Evolutionary conservation across 352 stramenopile species (phyloP), one percentile per base, ranked within the genome.

Genomic region (Phytophthora niederhauseri): DNA sequence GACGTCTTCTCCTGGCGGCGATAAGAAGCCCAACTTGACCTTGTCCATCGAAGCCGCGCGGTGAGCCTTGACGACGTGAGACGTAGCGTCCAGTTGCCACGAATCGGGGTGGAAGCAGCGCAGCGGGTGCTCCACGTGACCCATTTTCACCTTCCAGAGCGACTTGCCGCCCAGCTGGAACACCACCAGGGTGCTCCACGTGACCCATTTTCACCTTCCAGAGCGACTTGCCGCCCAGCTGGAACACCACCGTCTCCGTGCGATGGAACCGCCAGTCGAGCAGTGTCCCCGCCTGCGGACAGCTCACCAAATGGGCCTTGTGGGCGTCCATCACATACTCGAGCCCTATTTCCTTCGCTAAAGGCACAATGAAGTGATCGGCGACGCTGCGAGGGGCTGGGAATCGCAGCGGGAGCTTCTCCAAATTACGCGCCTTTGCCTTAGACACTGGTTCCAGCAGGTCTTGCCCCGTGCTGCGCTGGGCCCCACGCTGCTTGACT

Each of bases 221-320:
- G 24, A 60, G 1, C 0, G 60, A 34, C 1, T 75, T 79, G 0
- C 82, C 85, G 2, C 46, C 55, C 4, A 90, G 59, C 14, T 76
- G 68, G 14, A 93, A 69, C 3, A 85, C 57, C 38, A 93, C 72
- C 0, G 24, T 73, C 49, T 90, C 72, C 0, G 43, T 62, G 14
- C 61, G 66, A 36, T 78, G 72, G 36, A 82, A 82, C n/a, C 72
- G 81, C 82, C 80, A 91, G 9, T 78, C 64, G 4, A 73, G n/a
- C 57, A 64, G 31, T 6, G 36, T 15, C 12, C 17, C 34, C 3
- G 52, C 45, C 56, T 48, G 26, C 28, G 64, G 71, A 20, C 61
- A 76, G 54, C 53, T 68, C 52, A 70, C 61, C 3, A 80, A 22
- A 34, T 48, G 66, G 0, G 61, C 64, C 0, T 15, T 65, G 17